phyloP scores from a whole-genome alignment of 176 grass and related monocot genomes.

The Phoenix dactylifera region DNA sequence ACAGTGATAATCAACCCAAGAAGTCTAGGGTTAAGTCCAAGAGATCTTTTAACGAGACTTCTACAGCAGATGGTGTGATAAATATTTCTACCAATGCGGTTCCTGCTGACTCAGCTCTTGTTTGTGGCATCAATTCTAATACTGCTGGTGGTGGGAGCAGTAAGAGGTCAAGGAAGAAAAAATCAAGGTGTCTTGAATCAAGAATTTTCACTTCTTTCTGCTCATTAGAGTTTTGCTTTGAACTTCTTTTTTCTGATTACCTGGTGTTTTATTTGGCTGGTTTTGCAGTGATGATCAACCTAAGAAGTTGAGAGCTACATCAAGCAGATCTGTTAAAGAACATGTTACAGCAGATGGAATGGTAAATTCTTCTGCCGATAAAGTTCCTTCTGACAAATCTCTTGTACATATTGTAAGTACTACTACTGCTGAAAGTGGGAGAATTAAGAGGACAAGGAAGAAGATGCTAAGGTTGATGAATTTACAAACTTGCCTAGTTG shows the following conservation, averaged over 20 bases:
- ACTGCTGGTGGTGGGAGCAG: background rate
- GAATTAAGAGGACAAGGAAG: too few relatives aligned
- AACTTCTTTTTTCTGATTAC: background rate
- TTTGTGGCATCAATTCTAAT: background rate
- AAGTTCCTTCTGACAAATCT: background rate
- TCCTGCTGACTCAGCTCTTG: constrained; percentile 14
- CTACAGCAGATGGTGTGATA: background rate
- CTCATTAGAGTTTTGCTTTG: background rate
- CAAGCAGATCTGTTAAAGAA: background rate
- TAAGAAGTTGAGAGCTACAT: background rate
- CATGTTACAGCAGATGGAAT: background rate
- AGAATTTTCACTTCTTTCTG: background rate
- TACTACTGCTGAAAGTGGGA: too few relatives aligned
- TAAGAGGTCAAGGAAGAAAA: background rate
- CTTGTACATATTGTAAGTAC: background rate
- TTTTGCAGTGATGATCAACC: too few relatives aligned
- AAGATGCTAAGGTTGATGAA: too few relatives aligned
- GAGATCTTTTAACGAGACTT: background rate
- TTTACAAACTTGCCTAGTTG: too few relatives aligned
- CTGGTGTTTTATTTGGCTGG: too few relatives aligned
- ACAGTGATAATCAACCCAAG: background rate
- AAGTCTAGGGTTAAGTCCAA: constrained; percentile 5
- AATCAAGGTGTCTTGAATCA: constrained; percentile 6
- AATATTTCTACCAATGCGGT: constrained; percentile 9
- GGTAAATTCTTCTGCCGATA: background rate